Base-by-base conservation (phyloP, 179 eudicot genomes). In the Vitellaria paradoxa region DNA sequence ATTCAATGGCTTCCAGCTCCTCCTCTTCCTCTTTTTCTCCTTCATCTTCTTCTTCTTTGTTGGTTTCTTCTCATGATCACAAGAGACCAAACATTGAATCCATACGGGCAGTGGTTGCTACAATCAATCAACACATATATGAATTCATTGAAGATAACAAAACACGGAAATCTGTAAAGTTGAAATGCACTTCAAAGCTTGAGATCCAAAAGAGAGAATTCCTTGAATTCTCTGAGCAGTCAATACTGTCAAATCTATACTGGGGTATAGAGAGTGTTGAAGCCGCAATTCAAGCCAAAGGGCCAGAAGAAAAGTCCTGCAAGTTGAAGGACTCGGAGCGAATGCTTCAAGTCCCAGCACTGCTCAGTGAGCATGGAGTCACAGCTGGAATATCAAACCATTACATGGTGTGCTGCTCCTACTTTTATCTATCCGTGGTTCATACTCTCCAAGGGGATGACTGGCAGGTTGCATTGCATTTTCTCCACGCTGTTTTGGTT, bases 271-370 rank as follows among this genome's bases (percentile, higher is more conserved):
- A 87, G 62, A 80, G 53, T 60, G 60, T 83, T 9, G 91, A 88
- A 42, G 75, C 73, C 15, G 85, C 85, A 18, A 60, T 76, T 13
- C 30, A 65, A 18, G 70, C 83, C 5, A 76, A 65, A 69, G 5
- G 52, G 0, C 20, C 66, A 21, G 80, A 86, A 56, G 80, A 85
- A 64, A 81, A 45, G 59, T 24, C 72, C 20, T 13, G 26, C 15
- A 73, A 76, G 78, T 83, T 88, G 60, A 78, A 82, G 56, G 76
- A 78, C 7, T 68, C 89, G 6, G 89, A 88, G 81, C 72, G 75
- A 72, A 78, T 86, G 89, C 91, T 88, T 46, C 91, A 88, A 67
- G 80, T 76, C 6, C 91, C 91, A 0, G 91, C 91, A 1, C 77
- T 86, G 66, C 79, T 88, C 24, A 80, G 82, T 9, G 88, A 85